Base-by-base conservation (phyloP, 495 filamentous ascomycete species). In the Lasiosphaeria ovina region DNA sequence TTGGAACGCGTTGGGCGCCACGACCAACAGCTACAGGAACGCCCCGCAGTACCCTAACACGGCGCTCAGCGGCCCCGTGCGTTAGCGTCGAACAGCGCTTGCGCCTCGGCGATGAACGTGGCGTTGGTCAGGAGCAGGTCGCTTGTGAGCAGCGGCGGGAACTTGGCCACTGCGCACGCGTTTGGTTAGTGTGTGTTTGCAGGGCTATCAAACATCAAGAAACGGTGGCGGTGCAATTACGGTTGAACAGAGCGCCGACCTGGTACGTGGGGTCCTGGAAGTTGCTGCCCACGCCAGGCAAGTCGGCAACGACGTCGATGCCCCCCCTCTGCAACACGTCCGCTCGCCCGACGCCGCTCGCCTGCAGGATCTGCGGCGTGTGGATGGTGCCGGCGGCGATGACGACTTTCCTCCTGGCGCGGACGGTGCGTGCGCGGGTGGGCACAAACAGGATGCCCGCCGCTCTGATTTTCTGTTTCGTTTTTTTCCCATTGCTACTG, bases 361-460 rank as follows among this genome's bases (percentile, higher is more conserved):
- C 67, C 54, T 84, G 79, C 7, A 85, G 69, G 5, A 86, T 69
- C 53, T 85, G 79, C 0, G 83, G 83, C 11, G 79, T 83, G 54
- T 84, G 79, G 32, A 86, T 67, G 1, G 78, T 72, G 24, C 84
- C 84, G 1, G 83, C 81, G 2, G 83, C 77, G 17, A 87, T 44
- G 59, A 86, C 83, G 40, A 86, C 77, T 61, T 87, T 84, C 50
- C 75, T 76, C 7, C 68, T 74, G 0, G 82, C 82, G 33, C 69
- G 73, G 6, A 81, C 71, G 0, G 56, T 62, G 3, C 38, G 35
- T 9, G 61, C 40, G 12, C 52, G 16, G 0, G 47, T 54, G 0
- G 67, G 54, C 4, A 66, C 60, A 35, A 73, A 74, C 12, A 59
- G 34, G 5, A 78, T 70, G 2, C 72, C 71, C 3, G 65, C 69